Evolutionary conservation across 306 rosid species (phyloP), one percentile per base, ranked within the genome.

Genomic region (Oemleria cerasiformis): DNA sequence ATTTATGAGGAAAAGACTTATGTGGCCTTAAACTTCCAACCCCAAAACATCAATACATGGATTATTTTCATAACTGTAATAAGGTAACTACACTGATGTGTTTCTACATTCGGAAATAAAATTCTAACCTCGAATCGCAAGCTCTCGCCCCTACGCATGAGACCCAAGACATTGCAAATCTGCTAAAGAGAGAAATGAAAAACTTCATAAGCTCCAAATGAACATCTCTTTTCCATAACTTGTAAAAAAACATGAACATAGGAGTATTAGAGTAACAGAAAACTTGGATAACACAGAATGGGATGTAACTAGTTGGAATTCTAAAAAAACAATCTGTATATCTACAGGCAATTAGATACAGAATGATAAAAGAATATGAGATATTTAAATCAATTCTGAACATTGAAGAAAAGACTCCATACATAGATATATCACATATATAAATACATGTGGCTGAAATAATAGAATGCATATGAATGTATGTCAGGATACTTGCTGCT

Each of bases 111-210:
- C 61, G 56, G 16, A 63, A 20, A 63, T 50, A 70, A 74, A 80
- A 63, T 70, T 80, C 92, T 78, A 74, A 95, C 99, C 97, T 95
- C 97, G 36, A 86, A 77, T 72, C 97, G 91, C 84, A 95, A 72
- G 77, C 76, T 84, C 81, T 89, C 96, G 9, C 97, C 96, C 80
- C 99, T 71, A 3, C 93, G 96, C 86, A 95, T 87, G 79, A 95
- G 82, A 66, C 99, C 99, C 79, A 92, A 73, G 73, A 88, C 96
- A 83, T 85, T 91, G 79, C 96, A 92, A 77, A 95, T 88, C 92
- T 95, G 97, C 88, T 75, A 72, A 54, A 70, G 60, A 71, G 60
- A 62, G 13, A 21, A 40, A 63, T 78, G 36, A 67, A 78, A 63
- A 68, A 68, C 60, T 51, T 34, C 34, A 79, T 86, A 50, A 87